Conservation (phyloP, 2,329 filamentous ascomycete genomes). For the Ophiostoma tasmaniense region DNA sequence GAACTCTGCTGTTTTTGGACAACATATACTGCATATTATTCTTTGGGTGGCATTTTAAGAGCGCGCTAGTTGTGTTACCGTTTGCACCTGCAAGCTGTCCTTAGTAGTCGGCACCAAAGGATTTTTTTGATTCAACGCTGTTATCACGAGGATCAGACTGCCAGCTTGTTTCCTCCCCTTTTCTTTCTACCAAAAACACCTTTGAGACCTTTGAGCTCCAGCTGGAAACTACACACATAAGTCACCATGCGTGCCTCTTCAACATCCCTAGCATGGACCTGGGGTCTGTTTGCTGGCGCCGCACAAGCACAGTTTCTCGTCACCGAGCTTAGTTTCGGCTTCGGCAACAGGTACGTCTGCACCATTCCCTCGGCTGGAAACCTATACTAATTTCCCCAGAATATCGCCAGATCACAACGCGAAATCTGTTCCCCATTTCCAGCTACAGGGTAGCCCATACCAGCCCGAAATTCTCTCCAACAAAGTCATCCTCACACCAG, state of each 20-base stretch:
- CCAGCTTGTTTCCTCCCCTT: neutral
- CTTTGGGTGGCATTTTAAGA: neutral
- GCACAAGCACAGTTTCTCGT: conserved; percentile 58
- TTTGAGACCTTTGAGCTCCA: neutral
- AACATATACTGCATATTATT: neutral
- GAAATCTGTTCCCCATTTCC: conserved; percentile 44
- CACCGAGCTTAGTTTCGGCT: conserved; percentile 70
- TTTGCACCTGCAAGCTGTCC: conserved; percentile 21
- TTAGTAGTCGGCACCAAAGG: neutral
- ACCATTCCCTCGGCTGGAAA: neutral
- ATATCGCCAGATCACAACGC: conserved; percentile 54
- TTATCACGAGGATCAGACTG: neutral
- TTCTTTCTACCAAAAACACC: neutral
- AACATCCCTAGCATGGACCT: conserved; percentile 19
- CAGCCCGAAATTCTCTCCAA: conserved; percentile 67
- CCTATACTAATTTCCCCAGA: conserved; percentile 31
- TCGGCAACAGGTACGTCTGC: conserved; percentile 25
- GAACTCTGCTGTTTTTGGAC: conserved; percentile 11
- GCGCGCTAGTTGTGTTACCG: neutral
- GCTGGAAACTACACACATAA: neutral
- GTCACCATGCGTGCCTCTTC: conserved; percentile 19
- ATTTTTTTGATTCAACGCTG: neutral
- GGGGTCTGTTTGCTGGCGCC: conserved; percentile 26
- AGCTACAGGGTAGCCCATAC: conserved; percentile 45
- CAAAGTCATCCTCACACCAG: conserved; percentile 83